phyloP scores from a whole-genome alignment of 495 filamentous ascomycete genomes.

The Rostrohypoxylon terebratum region DNA sequence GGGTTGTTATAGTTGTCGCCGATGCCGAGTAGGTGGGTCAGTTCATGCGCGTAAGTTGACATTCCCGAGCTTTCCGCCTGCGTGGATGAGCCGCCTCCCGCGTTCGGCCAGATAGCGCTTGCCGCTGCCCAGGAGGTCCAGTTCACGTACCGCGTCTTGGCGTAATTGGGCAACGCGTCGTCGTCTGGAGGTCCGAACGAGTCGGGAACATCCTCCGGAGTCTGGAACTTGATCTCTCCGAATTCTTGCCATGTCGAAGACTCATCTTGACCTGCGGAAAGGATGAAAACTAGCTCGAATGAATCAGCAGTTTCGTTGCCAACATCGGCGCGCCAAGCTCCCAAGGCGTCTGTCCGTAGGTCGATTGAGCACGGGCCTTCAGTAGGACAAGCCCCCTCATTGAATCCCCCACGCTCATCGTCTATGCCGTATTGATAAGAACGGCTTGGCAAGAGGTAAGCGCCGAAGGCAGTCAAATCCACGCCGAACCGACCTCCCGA shows the following conservation, averaged over 20 bases:
- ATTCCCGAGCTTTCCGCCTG: slow-evolving; percentile 59
- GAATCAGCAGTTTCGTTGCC: slow-evolving; percentile 50
- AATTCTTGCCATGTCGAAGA: slow-evolving; percentile 61
- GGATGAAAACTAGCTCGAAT: slow-evolving; percentile 57
- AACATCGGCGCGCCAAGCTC: slow-evolving; percentile 55
- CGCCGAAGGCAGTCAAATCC: slow-evolving; percentile 58
- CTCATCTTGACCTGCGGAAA: slow-evolving; percentile 59
- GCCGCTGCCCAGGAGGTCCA: slow-evolving; percentile 58
- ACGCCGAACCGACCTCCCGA: slow-evolving; percentile 57
- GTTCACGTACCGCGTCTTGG: slow-evolving; percentile 55
- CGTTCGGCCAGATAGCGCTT: slow-evolving; percentile 57
- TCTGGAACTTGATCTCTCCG: slow-evolving; percentile 56
- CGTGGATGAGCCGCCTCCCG: slow-evolving; percentile 56
- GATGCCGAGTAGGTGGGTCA: slow-evolving; percentile 56
- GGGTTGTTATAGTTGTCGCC: slow-evolving; percentile 61
- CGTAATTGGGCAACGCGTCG: slow-evolving; percentile 50
- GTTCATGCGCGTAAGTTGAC: slow-evolving; percentile 55
- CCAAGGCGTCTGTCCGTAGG: slow-evolving; percentile 55
- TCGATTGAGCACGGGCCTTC: slow-evolving; percentile 50
- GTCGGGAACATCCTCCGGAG: slow-evolving; percentile 52
- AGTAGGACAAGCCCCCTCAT: slow-evolving; percentile 52
- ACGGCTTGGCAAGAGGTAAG: slow-evolving; percentile 51
- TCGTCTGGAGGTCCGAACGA: slow-evolving; percentile 54
- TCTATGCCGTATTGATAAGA: slow-evolving; percentile 55
- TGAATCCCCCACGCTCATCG: slow-evolving; percentile 49